A percentile compares a stretch with the other conserved stretches of the same genome.
phyloP scores from a whole-genome alignment of 179 eudicot genomes.

The Corrigiola litoralis region DNA sequence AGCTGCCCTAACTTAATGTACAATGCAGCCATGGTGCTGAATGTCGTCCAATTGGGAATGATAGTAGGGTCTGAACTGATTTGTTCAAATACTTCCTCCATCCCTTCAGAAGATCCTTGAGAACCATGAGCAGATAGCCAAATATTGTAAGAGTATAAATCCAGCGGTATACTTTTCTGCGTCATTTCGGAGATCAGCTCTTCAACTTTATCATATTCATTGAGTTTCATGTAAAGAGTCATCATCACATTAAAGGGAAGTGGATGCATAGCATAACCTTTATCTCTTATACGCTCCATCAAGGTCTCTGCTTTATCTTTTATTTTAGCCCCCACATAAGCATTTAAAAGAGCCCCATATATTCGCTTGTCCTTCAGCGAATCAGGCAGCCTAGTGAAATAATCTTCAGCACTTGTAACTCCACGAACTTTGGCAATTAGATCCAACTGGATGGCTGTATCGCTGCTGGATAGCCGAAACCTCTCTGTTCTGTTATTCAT shows the following conservation, averaged over 20 bases:
- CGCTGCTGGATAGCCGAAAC: constrained; percentile 57
- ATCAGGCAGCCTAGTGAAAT: constrained; percentile 57
- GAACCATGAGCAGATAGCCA: constrained; percentile 77
- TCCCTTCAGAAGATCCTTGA: constrained; percentile 48
- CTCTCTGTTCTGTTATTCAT: constrained; percentile 63
- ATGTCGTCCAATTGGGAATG: constrained; percentile 73
- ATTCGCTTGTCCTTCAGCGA: constrained; percentile 55
- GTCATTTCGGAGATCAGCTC: constrained; percentile 57
- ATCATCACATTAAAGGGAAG: constrained; percentile 85
- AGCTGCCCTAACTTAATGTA: constrained; percentile 48
- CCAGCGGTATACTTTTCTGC: constrained; percentile 49
- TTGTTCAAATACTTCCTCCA: constrained; percentile 65
- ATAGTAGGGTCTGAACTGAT: constrained; percentile 44
- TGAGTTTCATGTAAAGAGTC: constrained; percentile 75
- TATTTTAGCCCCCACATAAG: constrained; percentile 57
- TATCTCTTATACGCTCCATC: constrained; percentile 48
- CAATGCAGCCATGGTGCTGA: constrained; percentile 67
- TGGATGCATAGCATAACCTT: constrained; percentile 43
- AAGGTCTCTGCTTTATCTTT: constrained; percentile 68
- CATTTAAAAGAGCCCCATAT: constrained; percentile 81
- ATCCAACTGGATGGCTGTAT: constrained; percentile 80
- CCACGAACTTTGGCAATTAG: constrained; percentile 81
- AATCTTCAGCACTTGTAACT: constrained; percentile 68
- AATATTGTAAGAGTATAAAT: constrained; percentile 72
- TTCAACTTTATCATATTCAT: constrained; percentile 62